These are phyloP conservation scores for Aspergillus novoparasiticus DNA, from an alignment of 2,329 filamentous ascomycete genomes.

Conservation along the genomic window DNA sequence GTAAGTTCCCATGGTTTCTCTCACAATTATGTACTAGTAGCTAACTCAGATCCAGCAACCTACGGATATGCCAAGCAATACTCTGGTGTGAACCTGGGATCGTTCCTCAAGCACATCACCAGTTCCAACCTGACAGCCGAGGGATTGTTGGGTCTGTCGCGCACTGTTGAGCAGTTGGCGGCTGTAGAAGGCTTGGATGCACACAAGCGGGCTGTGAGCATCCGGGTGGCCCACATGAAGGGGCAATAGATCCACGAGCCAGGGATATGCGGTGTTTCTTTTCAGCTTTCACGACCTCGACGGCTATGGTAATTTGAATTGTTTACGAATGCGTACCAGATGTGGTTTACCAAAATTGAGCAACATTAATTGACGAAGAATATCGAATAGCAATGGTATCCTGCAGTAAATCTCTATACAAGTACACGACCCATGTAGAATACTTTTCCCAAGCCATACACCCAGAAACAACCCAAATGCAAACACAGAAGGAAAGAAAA, in stretches of 20 bases:
- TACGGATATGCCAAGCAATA: slow-evolving; percentile 99
- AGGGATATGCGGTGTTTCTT: neutral
- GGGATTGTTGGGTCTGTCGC: slow-evolving; percentile 81
- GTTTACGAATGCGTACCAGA: slow-evolving; percentile 1
- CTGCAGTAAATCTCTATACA: slow-evolving; percentile 11
- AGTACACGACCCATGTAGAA: slow-evolving; percentile 9
- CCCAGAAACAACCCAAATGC: slow-evolving; percentile 3
- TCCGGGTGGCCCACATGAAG: slow-evolving; percentile 57
- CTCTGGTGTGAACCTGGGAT: slow-evolving; percentile 92
- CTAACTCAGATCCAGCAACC: slow-evolving; percentile 64
- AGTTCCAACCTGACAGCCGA: slow-evolving; percentile 85
- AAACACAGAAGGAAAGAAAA: neutral
- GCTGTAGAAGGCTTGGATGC: slow-evolving; percentile 94
- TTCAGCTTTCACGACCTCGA: neutral
- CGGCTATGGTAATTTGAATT: slow-evolving; percentile 1
- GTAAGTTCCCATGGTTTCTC: slow-evolving; percentile 60
- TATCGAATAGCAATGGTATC: slow-evolving; percentile 21
- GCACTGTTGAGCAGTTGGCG: slow-evolving; percentile 91
- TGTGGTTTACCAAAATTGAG: neutral
- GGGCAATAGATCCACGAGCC: slow-evolving; percentile 16
- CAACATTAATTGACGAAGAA: slow-evolving; percentile 1
- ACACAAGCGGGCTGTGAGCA: slow-evolving; percentile 74
- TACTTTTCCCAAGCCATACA: slow-evolving; percentile 21
- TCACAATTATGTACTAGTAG: neutral
- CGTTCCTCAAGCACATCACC: slow-evolving; percentile 97